A percentile compares a stretch with the other conserved stretches of the same genome.
These are phyloP conservation scores for Botrytis deweyae DNA, from an alignment of 2,329 filamentous ascomycete genomes.

Conservation along the genomic window DNA sequence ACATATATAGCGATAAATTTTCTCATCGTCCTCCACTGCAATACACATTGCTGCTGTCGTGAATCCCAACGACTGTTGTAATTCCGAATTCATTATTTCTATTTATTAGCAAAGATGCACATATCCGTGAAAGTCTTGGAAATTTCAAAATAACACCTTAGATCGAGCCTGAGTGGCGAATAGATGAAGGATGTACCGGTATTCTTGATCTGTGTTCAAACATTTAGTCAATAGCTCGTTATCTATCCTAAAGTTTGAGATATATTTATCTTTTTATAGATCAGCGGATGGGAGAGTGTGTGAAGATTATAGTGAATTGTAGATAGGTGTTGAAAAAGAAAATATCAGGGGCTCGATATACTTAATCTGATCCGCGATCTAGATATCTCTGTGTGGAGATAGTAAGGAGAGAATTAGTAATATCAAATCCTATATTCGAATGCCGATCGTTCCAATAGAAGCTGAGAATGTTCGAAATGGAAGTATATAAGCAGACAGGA, in stretches of 20 bases:
- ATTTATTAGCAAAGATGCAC: not conserved
- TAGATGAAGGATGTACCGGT: not conserved
- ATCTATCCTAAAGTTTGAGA: not conserved
- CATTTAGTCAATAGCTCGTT: not conserved
- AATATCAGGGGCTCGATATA: too few species aligned
- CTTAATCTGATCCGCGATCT: too few species aligned
- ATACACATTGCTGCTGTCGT: not conserved
- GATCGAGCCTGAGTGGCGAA: not conserved
- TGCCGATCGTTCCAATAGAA: too few species aligned
- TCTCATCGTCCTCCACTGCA: not conserved
- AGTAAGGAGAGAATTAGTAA: too few species aligned
- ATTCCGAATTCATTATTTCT: not conserved
- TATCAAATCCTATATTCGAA: too few species aligned
- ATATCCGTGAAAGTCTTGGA: not conserved
- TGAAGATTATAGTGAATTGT: not conserved
- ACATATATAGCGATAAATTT: not conserved
- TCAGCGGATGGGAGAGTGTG: accelerated
- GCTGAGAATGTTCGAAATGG: too few species aligned
- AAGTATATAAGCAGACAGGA: too few species aligned
- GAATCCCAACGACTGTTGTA: too few species aligned
- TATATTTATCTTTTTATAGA: not conserved
- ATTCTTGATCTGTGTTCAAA: accelerated
- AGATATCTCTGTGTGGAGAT: too few species aligned
- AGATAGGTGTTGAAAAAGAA: not conserved
- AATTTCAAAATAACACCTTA: not conserved